Evolutionary conservation across 2,329 filamentous ascomycete species (phyloP).

Genomic region (Colletotrichum falcatum): DNA sequence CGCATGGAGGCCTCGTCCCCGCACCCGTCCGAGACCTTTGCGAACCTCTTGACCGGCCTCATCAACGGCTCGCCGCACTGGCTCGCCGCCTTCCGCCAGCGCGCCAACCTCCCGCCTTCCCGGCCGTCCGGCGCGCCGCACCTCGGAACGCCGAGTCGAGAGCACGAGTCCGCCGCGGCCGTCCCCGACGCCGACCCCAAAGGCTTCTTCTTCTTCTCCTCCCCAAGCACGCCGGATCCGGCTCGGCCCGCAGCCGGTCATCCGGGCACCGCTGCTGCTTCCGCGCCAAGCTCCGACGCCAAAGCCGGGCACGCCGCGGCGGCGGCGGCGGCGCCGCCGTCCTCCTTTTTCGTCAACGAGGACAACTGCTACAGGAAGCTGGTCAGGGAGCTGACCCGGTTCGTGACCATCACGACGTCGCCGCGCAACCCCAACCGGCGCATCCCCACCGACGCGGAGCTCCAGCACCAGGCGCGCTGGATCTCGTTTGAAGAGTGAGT

Average conservation of each 20-base stretch:
- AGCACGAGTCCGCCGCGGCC: background rate
- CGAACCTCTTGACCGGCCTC: slow-evolving; percentile 17
- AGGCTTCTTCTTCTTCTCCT: no score
- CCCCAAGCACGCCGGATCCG: background rate
- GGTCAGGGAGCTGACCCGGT: slow-evolving; percentile 32
- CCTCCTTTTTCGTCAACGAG: slow-evolving; percentile 43
- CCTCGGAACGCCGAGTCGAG: background rate
- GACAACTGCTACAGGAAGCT: slow-evolving; percentile 46
- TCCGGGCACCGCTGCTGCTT: background rate
- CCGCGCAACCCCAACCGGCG: slow-evolving; percentile 47
- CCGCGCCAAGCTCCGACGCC: background rate
- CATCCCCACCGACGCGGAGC: slow-evolving; percentile 51
- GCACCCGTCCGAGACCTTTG: slow-evolving; percentile 15
- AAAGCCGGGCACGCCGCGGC: background rate
- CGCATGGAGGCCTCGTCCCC: slow-evolving; percentile 7
- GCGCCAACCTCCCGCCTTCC: slow-evolving; percentile 13
- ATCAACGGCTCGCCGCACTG: slow-evolving; percentile 31
- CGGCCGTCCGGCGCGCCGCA: background rate
- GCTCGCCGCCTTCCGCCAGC: slow-evolving; percentile 25
- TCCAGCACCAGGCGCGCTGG: slow-evolving; percentile 50
- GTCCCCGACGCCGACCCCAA: background rate
- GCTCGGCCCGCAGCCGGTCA: background rate
- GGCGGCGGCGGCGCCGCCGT: no score
- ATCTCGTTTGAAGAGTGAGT: slow-evolving; percentile 49
- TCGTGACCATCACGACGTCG: slow-evolving; percentile 45